phyloP scores from a whole-genome alignment of 179 eudicot species.

The Corrigiola litoralis region DNA sequence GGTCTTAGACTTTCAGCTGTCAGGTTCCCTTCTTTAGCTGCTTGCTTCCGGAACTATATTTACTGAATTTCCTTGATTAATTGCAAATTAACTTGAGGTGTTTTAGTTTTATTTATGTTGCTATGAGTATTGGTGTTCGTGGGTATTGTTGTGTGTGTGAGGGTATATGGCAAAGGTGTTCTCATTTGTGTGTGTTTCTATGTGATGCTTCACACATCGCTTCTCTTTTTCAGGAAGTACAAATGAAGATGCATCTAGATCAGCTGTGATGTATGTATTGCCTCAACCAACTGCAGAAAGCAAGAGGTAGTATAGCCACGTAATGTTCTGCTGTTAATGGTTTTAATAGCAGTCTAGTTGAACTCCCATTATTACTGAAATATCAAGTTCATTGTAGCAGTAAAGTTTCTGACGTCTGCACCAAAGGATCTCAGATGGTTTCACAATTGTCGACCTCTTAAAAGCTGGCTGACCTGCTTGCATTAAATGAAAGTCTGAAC shows the following conservation, averaged over 20 bases:
- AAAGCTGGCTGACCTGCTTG: background rate
- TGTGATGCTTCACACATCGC: slow-evolving; percentile 2
- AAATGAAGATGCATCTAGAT: slow-evolving; percentile 36
- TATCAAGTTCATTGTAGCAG: background rate
- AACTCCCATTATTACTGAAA: background rate
- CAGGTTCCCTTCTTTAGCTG: no score
- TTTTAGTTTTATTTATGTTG: no score
- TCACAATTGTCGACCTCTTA: background rate
- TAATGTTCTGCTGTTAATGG: background rate
- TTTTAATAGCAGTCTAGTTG: background rate
- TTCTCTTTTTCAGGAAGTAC: slow-evolving; percentile 45
- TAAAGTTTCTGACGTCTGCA: background rate
- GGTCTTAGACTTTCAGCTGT: no score
- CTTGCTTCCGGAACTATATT: no score
- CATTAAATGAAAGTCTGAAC: background rate
- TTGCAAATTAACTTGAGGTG: no score
- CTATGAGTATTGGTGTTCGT: no score
- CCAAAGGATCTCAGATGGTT: background rate
- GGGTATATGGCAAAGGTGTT: no score
- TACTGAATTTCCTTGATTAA: no score
- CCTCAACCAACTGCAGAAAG: slow-evolving; percentile 91
- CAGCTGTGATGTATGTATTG: slow-evolving; percentile 46
- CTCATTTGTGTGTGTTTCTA: background rate
- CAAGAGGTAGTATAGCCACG: slow-evolving; percentile 49
- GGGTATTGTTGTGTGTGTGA: no score